Evolutionary conservation across 495 filamentous ascomycete genomes (phyloP).

Genomic region (Apodospora peruviana): DNA sequence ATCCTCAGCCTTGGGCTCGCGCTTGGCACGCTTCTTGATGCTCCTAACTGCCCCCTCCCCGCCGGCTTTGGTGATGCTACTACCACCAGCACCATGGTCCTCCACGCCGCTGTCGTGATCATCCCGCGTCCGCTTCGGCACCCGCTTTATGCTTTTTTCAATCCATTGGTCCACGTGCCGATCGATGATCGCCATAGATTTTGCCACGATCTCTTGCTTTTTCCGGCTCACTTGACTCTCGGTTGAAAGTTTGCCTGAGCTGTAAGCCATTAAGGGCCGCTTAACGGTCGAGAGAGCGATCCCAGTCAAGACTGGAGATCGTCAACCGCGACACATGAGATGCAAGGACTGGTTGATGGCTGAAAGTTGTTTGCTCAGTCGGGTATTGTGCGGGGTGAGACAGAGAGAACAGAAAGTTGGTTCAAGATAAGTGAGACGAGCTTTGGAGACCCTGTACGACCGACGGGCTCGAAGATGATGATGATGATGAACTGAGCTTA

Average conservation of each 20-base stretch:
- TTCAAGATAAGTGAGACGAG: no score
- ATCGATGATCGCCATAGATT: conserved; percentile 25
- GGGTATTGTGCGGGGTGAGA: background rate
- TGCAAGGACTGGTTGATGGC: conserved; percentile 3
- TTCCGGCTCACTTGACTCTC: conserved; percentile 16
- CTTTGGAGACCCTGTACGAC: no score
- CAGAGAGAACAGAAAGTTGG: background rate
- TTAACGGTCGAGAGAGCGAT: conserved; percentile 13
- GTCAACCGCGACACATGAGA: conserved; percentile 27
- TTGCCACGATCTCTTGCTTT: conserved; percentile 23
- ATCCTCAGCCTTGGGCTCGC: background rate
- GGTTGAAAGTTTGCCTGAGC: conserved; percentile 19
- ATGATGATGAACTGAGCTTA: no score
- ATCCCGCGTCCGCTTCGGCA: conserved; percentile 9
- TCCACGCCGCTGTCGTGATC: conserved; percentile 7
- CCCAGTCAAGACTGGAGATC: conserved; percentile 14
- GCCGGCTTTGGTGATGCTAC: background rate
- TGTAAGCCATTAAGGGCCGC: conserved; percentile 22
- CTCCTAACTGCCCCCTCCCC: background rate
- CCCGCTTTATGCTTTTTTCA: conserved; percentile 8
- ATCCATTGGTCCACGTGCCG: conserved; percentile 20
- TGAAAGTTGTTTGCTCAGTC: background rate
- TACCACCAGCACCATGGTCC: background rate
- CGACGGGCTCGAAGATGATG: no score
- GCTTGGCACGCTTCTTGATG: conserved; percentile 15